Conservation (phyloP, 306 rosid genomes). For the Quillaja saponaria region DNA sequence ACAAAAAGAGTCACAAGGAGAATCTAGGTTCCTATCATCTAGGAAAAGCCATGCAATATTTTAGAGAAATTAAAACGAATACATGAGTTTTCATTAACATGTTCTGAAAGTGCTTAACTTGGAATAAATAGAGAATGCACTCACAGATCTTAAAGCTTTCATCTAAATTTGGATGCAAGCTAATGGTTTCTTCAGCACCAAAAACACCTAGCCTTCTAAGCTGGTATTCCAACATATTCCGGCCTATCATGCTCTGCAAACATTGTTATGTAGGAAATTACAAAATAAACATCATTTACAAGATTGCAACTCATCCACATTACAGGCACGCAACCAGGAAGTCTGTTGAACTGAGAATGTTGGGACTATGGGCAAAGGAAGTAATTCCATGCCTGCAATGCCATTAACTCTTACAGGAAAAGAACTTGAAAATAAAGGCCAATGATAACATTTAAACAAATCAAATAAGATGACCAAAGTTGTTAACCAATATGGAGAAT, state of each 20-base stretch:
- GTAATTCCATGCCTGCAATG: too few relatives aligned
- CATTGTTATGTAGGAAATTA: slow-evolving; percentile 20
- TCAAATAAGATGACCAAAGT: neutral
- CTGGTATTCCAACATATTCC: slow-evolving; percentile 85
- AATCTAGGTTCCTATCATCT: slow-evolving; percentile 25
- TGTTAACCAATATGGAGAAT: neutral
- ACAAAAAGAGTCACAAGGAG: slow-evolving; percentile 28
- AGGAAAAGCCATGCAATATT: slow-evolving; percentile 19
- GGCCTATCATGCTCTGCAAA: slow-evolving; percentile 92
- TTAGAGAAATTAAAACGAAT: slow-evolving; percentile 24
- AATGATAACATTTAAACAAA: neutral
- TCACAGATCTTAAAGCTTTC: slow-evolving; percentile 78
- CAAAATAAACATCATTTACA: neutral
- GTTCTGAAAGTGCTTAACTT: slow-evolving; percentile 19
- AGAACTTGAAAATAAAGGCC: slow-evolving; percentile 7
- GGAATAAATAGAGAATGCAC: slow-evolving; percentile 28
- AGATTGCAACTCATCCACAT: slow-evolving; percentile 14
- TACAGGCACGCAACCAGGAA: neutral
- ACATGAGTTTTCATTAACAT: slow-evolving; percentile 9
- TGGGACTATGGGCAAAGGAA: too few relatives aligned
- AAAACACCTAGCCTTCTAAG: slow-evolving; percentile 92
- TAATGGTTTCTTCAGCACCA: slow-evolving; percentile 93
- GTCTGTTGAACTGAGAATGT: too few relatives aligned
- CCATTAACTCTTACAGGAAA: neutral
- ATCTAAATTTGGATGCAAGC: slow-evolving; percentile 87